phyloP scores from a whole-genome alignment of 2,329 filamentous ascomycete species.

The Pseudogymnoascus sp. region DNA sequence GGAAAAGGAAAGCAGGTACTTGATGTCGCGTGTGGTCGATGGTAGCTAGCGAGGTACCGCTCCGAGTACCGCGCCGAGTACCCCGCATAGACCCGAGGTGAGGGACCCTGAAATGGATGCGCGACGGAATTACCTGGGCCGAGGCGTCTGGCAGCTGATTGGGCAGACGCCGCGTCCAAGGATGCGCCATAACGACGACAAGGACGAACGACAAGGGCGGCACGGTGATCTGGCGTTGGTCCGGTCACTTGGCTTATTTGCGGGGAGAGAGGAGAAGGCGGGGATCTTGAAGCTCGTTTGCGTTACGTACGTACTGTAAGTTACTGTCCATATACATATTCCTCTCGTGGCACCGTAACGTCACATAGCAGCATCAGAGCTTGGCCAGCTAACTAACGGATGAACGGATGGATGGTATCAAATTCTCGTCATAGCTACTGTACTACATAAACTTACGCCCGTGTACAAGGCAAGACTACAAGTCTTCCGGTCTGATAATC shows the following conservation, averaged over 20 bases:
- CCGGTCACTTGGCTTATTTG: not conserved
- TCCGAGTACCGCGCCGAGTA: conserved; percentile 7
- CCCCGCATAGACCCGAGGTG: conserved; percentile 6
- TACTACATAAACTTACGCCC: not conserved
- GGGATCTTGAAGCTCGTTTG: no score
- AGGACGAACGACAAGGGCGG: not conserved
- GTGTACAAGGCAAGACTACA: not conserved
- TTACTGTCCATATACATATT: not conserved
- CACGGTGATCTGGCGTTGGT: not conserved
- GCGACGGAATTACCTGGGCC: not conserved
- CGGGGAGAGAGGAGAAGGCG: not conserved
- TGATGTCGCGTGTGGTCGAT: not conserved
- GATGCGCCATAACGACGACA: conserved; percentile 1
- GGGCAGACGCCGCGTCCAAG: not conserved
- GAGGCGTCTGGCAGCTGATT: not conserved
- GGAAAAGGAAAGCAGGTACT: conserved; percentile 5
- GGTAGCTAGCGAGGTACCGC: conserved; percentile 1
- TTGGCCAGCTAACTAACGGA: not conserved
- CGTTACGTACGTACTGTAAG: no score
- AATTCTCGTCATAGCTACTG: not conserved
- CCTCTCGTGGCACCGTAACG: not conserved
- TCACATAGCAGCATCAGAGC: not conserved
- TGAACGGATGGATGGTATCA: not conserved
- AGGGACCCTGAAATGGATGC: not conserved
- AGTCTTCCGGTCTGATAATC: conserved; percentile 5